Evolutionary conservation across 164 flowering plant genomes (phyloP).

Genomic region (Tetracentron sinense): DNA sequence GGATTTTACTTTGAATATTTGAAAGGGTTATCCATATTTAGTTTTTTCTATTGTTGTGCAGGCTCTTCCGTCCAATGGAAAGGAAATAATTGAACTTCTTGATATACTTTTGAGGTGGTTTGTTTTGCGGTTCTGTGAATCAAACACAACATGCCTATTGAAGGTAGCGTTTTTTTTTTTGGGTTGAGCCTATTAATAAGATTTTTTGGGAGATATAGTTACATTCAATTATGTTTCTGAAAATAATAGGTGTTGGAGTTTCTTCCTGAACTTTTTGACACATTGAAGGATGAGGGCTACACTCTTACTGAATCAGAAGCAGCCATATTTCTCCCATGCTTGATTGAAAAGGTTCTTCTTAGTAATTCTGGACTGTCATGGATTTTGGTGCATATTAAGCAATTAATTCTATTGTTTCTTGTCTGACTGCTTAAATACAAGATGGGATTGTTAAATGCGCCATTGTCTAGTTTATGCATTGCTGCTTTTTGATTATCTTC

Average conservation of each 20-base stretch:
- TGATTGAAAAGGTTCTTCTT: constrained; percentile 76
- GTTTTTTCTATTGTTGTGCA: constrained; percentile 20
- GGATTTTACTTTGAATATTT: neutral
- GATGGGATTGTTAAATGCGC: neutral
- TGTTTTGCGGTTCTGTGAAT: constrained; percentile 92
- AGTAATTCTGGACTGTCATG: neutral
- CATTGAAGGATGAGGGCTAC: constrained; percentile 68
- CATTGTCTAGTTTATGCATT: no score
- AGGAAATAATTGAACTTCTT: constrained; percentile 74
- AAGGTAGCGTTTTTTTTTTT: constrained; percentile 47
- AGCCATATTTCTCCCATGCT: constrained; percentile 93
- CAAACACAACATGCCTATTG: constrained; percentile 92
- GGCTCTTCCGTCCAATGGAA: constrained; percentile 75
- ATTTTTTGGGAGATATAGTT: neutral
- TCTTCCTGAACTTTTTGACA: constrained; percentile 80
- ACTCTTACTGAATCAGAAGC: constrained; percentile 87
- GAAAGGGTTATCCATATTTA: neutral
- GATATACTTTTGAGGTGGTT: constrained; percentile 91
- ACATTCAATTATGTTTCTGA: neutral
- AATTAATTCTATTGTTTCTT: neutral
- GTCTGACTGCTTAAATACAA: neutral
- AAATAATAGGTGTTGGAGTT: constrained; percentile 77
- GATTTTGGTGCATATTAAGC: neutral
- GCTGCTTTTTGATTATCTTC: no score
- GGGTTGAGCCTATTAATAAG: neutral